Base-by-base conservation (phyloP, 768 basidiomycete genomes). In the Trametes cinnabarina region DNA sequence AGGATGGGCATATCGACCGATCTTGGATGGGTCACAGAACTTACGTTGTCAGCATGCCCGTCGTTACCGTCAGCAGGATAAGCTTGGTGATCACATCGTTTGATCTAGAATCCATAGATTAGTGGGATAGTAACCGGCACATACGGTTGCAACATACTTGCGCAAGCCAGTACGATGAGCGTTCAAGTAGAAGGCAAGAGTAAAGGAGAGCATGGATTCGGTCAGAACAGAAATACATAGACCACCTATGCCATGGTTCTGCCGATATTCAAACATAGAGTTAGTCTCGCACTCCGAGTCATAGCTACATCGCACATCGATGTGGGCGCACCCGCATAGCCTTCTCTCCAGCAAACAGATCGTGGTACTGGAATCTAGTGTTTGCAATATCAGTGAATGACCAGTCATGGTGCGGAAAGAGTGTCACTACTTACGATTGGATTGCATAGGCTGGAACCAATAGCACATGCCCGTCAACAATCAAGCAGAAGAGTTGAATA, bases 81-180 rank as follows among this genome's bases (percentile, higher is more conserved):
- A 54, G 52, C n/a, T 37, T 35, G n/a, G 43, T 46, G 42, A 54
- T 37, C 30, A 54, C 46, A 23, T 54, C 43, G 10, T 54, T 54
- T 3, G 52, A 54, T 20, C 52, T 54, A n/a, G 2, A 1, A 41
- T 4, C 17, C 40, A 6, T n/a, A 1, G 3, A 8, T 41, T 4
- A n/a, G 17, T 14, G 9, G 3, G 20, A 41, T 19, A 5, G 15
- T 7, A 41, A 19, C 40, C 19, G 17, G 8, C 4, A 19, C 9
- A 41, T 9, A 8, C n/a, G 12, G 17, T 4, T 7, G 9, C 0
- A 10, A 37, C 20, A 22, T 22, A 54, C 52, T 26, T 46, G 4
- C 35, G 52, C 32, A 54, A 17, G 3, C 52, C 52, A 5, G 52
- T 54, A 22, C 52, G 43, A 3, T 32, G 42, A 10, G 43, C n/a